Conservation (phyloP, 164 flowering plant species). For the Protea cynaroides region DNA sequence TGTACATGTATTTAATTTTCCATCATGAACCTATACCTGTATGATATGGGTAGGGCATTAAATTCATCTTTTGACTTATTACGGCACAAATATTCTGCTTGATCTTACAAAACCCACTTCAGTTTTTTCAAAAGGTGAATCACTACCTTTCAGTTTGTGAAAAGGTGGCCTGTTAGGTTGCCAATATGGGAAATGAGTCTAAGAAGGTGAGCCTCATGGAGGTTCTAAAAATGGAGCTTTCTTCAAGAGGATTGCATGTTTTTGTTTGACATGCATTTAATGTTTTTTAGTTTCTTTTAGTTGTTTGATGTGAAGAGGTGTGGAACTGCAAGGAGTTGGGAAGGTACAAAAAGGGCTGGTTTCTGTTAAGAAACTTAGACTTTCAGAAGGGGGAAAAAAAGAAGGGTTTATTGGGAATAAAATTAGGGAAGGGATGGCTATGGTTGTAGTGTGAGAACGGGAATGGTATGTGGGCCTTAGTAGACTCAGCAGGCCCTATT, state of each 20-base stretch:
- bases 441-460: too few species aligned
- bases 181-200: slow-evolving; percentile 4
- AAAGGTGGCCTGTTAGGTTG: neutral
- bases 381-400: too few species aligned
- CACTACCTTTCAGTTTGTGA: neutral
- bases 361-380: too few species aligned
- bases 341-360: too few species aligned
- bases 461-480: too few species aligned
- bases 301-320: neutral
- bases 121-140: slow-evolving; percentile 1
- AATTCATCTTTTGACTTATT: slow-evolving; percentile 9
- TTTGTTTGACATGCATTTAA: slow-evolving; percentile 4
- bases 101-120: slow-evolving; percentile 9
- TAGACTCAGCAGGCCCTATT: too few species aligned
- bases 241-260: neutral
- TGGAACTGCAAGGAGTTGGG: neutral
- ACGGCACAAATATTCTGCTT: slow-evolving; percentile 1
- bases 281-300: neutral
- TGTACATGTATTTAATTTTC: slow-evolving; percentile 5
- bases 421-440: neutral
- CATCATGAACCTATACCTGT: slow-evolving; percentile 8
- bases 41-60: slow-evolving; percentile 3
- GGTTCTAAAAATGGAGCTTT: slow-evolving; percentile 2
- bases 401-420: neutral
- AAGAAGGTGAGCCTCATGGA: slow-evolving; percentile 1